These are phyloP conservation scores for Psilocybe azurescens DNA, from an alignment of 768 basidiomycete genomes.

Conservation along the genomic window DNA sequence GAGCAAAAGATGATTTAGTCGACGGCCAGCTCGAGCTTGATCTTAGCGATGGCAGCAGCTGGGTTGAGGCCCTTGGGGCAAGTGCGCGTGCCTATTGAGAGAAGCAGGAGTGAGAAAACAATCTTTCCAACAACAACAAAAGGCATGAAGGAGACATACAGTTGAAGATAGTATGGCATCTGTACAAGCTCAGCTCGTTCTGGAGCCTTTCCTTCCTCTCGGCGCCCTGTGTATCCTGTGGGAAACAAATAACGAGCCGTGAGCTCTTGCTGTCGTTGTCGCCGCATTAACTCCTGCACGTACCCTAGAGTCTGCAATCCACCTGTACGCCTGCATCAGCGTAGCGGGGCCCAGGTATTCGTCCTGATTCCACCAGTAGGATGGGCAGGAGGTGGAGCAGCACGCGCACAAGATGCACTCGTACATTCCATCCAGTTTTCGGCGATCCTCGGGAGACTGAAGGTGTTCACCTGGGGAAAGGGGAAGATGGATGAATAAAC, in stretches of 20 bases:
- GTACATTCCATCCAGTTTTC: slow-evolving; percentile 96
- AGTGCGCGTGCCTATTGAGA: slow-evolving; percentile 75
- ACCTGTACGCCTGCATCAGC: slow-evolving; percentile 95
- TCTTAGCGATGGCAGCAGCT: slow-evolving; percentile 89
- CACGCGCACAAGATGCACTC: slow-evolving; percentile 98
- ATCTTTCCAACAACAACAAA: not conserved
- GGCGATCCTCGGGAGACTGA: slow-evolving; percentile 89
- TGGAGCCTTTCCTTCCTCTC: slow-evolving; percentile 91
- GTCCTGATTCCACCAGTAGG: slow-evolving; percentile 99
- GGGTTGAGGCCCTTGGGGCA: slow-evolving; percentile 98
- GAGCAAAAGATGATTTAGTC: slow-evolving; percentile 46
- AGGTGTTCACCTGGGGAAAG: slow-evolving; percentile 69
- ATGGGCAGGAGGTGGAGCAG: slow-evolving; percentile 97
- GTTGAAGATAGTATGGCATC: slow-evolving; percentile 99
- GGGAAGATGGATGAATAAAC: not conserved
- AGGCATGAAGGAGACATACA: slow-evolving; percentile 51
- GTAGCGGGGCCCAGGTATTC: slow-evolving; percentile 98
- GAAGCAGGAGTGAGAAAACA: not conserved
- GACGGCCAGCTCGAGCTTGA: slow-evolving; percentile 88
- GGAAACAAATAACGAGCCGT: not conserved
- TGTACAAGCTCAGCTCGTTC: slow-evolving; percentile 95
- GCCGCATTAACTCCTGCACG: slow-evolving; percentile 33
- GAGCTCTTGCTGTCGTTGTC: not conserved
- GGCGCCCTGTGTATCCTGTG: slow-evolving; percentile 74
- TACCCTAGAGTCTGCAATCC: slow-evolving; percentile 97